phyloP scores from a whole-genome alignment of 345 rosid species.

The Mangifera indica region DNA sequence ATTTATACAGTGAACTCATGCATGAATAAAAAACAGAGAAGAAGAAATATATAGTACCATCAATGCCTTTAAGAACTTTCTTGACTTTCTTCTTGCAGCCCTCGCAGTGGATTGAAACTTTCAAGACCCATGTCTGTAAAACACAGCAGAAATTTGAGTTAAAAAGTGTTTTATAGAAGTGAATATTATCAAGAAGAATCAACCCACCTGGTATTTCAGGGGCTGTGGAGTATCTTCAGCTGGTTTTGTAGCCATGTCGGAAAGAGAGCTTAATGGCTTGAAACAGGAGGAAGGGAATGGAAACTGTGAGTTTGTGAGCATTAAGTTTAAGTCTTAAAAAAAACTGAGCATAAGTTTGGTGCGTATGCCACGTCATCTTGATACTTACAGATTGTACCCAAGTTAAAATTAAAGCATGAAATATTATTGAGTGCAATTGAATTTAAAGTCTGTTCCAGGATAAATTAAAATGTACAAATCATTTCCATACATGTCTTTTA shows the following conservation, averaged over 20 bases:
- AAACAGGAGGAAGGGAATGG: constrained; percentile 6
- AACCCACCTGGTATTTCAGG: constrained; percentile 47
- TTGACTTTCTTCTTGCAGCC: constrained; percentile 78
- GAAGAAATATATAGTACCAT: constrained; percentile 36
- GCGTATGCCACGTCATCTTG: constrained; percentile 31
- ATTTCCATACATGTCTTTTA: no score
- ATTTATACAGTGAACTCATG: background rate
- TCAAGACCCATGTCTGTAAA: constrained; percentile 63
- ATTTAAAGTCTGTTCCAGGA: no score
- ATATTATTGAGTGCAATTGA: no score
- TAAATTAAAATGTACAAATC: no score
- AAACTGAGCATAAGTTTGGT: constrained; percentile 1
- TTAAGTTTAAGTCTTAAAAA: background rate
- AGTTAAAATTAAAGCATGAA: no score
- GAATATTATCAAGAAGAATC: background rate
- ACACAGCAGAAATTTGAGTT: constrained; percentile 2
- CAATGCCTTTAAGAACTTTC: constrained; percentile 60
- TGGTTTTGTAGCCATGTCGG: constrained; percentile 41
- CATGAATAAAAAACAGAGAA: background rate
- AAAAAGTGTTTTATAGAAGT: background rate
- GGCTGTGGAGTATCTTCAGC: constrained; percentile 32
- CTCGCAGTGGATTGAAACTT: constrained; percentile 66
- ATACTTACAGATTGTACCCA: no score
- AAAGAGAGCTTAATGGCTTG: background rate
- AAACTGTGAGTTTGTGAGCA: background rate